Evolutionary conservation across 345 rosid species (phyloP), one percentile per base, ranked within the genome.

Genomic region (Conringia planisiliqua): DNA sequence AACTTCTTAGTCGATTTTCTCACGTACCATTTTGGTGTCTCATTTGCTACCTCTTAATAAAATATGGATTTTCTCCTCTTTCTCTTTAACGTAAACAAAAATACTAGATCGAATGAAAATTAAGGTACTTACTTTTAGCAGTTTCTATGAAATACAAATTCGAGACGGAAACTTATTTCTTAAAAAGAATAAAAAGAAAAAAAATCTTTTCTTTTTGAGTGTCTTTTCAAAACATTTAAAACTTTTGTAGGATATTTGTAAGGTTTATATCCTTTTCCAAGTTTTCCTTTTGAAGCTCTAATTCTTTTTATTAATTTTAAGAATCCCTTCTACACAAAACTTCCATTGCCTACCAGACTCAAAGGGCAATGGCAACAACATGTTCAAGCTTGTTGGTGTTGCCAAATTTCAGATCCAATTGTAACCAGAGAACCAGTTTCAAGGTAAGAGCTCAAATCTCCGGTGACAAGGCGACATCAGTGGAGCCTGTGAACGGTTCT

Each of bases 381-480:
- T 44, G 78, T 73, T 71, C 78, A 30, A 62, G 68, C 70, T 68
- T 85, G 35, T 22, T 48, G 67, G 54, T 63, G 11, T 60, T 60
- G 2, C 83, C 87, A 44, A 71, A 6, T 70, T 62, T 75, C 32
- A 32, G 46, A 42, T 40, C 17, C 17, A 78, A 33, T 80, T 72
- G 63, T 52, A 74, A 76, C 46, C 60, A 47, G 10, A 82, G 65
- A 74, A 35, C 68, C 42, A 70, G 44, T 68, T 73, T 82, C 63
- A 78, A 75, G 79, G 86, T 82, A 36, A 82, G 81, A 82, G 86
- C 87, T 79, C 79, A 79, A 75, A 69, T 85, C 13, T 84, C 78
- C 16, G 81, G 81, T 64, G 84, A 82, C 36, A 83, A 80, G 61
- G 51, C 85, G 20, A 30, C 76, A 24, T 60, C 80, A 8, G 27